phyloP scores from a whole-genome alignment of 768 basidiomycete genomes.

The Kwoniella pini region DNA sequence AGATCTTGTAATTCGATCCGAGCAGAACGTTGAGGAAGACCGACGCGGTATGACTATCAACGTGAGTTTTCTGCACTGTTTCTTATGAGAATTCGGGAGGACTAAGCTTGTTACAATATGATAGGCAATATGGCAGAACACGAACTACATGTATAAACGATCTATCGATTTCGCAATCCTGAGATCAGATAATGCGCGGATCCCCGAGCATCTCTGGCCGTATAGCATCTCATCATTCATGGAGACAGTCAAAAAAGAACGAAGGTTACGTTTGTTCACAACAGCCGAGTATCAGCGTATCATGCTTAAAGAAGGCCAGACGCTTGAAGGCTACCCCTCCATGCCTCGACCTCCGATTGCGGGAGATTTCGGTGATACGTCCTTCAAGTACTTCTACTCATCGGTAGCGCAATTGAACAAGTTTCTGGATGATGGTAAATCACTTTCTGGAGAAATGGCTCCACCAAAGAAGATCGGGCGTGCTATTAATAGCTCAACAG shows the following conservation, averaged over 20 bases:
- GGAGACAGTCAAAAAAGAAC: slow-evolving; percentile 82
- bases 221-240: slow-evolving; percentile 69
- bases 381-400: slow-evolving; percentile 21
- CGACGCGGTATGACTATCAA: slow-evolving; percentile 24
- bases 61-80: slow-evolving; percentile 3
- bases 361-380: slow-evolving; percentile 35
- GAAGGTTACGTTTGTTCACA: slow-evolving; percentile 81
- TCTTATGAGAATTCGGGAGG: neutral
- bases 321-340: slow-evolving; percentile 19
- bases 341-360: slow-evolving; percentile 20
- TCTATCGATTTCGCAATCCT: slow-evolving; percentile 34
- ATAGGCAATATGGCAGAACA: slow-evolving; percentile 29
- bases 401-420: slow-evolving; percentile 4
- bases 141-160: slow-evolving; percentile 27
- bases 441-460: neutral
- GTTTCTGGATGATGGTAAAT: slow-evolving; percentile 2
- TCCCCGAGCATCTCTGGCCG: slow-evolving; percentile 73
- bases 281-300: slow-evolving; percentile 67
- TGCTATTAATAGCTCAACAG: neutral
- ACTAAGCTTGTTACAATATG: neutral
- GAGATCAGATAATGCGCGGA: slow-evolving; percentile 50
- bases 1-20: slow-evolving; percentile 23
- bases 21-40: neutral
- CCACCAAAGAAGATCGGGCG: neutral
- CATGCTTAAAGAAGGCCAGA: slow-evolving; percentile 66